Evolutionary conservation across 139 green algal genomes (phyloP).

Genomic region (Chlorella sp.): DNA sequence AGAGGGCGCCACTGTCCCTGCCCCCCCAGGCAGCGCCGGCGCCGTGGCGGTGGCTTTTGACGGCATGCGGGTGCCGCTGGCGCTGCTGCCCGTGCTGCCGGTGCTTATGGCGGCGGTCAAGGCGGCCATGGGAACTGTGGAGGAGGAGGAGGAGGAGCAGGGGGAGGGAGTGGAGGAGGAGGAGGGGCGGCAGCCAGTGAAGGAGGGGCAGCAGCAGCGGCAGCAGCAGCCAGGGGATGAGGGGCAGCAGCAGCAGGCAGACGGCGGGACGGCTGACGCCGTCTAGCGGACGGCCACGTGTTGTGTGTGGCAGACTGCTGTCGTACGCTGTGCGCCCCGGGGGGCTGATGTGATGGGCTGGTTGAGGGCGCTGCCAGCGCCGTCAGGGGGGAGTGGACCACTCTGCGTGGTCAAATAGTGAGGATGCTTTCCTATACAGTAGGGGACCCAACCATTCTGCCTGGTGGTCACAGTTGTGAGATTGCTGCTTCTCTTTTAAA

Average conservation of each 20-base stretch:
- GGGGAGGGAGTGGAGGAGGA: neutral
- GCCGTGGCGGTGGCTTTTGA: conserved; percentile 59
- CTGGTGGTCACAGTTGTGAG: too few species aligned
- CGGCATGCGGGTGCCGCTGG: conserved; percentile 66
- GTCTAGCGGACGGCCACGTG: neutral
- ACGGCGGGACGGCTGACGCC: too few species aligned
- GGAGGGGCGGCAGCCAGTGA: too few species aligned
- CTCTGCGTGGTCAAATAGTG: too few species aligned
- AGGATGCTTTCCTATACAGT: too few species aligned
- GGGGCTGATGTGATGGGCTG: too few species aligned
- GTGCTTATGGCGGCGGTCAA: conserved; percentile 30
- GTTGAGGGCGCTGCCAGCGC: too few species aligned
- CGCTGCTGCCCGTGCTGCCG: conserved; percentile 40
- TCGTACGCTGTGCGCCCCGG: neutral
- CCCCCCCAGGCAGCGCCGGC: neutral
- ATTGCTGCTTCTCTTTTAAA: too few species aligned
- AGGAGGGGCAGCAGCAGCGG: too few species aligned
- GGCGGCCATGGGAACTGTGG: conserved; percentile 15
- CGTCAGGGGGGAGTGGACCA: too few species aligned
- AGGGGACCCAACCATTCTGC: too few species aligned
- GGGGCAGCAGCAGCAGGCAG: too few species aligned
- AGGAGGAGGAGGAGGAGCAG: neutral
- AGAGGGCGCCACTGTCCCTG: neutral
- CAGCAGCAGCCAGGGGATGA: neutral
- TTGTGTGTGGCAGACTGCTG: neutral